phyloP scores from a whole-genome alignment of 2,329 filamentous ascomycete genomes.

The Hypoxylon sp. region DNA sequence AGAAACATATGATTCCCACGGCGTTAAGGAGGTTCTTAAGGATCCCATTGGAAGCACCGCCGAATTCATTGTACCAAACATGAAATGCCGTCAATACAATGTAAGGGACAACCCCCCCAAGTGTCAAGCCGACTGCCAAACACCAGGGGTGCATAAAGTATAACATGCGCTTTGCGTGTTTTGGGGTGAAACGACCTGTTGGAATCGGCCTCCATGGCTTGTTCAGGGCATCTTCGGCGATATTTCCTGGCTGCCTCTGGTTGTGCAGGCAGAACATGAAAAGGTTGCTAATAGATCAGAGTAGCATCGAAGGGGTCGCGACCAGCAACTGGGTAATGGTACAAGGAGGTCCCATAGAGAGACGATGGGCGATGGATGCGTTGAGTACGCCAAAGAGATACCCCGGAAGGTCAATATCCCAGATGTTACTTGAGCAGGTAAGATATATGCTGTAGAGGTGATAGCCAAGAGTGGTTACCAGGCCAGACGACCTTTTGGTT shows the following conservation, averaged over 20 bases:
- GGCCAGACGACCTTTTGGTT: no score
- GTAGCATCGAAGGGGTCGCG: no score
- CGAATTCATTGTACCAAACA: constrained; percentile 21
- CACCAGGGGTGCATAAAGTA: constrained; percentile 3
- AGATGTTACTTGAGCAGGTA: no score
- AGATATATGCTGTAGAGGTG: no score
- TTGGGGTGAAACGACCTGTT: constrained; percentile 1
- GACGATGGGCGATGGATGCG: no score
- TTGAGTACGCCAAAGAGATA: no score
- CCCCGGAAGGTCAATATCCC: no score
- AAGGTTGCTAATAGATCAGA: constrained; percentile 9
- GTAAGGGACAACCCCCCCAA: constrained; percentile 11
- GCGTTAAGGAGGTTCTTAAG: constrained; percentile 20
- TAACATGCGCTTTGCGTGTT: background rate
- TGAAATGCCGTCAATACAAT: background rate
- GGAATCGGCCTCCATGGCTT: constrained; percentile 17
- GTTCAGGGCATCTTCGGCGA: constrained; percentile 14
- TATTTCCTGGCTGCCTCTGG: constrained; percentile 1
- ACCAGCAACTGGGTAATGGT: no score
- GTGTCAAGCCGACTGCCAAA: background rate
- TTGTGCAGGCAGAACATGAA: constrained; percentile 15
- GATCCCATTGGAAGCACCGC: constrained; percentile 4
- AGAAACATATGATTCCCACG: constrained; percentile 17
- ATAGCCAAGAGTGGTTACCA: no score
- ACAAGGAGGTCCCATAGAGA: no score